Conservation (phyloP, 1,284 basidiomycete genomes). For the Sporisorium sorghi region DNA sequence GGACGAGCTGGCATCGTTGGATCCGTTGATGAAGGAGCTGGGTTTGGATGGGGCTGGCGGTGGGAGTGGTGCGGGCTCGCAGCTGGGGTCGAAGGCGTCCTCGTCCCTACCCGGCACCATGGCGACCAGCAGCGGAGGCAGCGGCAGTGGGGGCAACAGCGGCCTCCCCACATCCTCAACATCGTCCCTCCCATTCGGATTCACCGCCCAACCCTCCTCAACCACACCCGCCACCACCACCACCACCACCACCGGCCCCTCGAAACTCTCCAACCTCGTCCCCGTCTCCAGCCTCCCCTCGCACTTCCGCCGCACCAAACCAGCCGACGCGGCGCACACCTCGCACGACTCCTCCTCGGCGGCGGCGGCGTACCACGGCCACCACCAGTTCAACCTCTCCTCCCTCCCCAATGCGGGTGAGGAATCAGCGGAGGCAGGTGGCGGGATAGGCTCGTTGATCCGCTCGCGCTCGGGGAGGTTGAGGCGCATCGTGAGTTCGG, state of each 20-base stretch:
- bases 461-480: constrained; percentile 21
- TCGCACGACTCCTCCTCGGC: constrained; percentile 11
- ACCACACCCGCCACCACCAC: background rate
- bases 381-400: constrained; percentile 38
- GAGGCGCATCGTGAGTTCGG: constrained; percentile 2
- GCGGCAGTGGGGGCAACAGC: background rate
- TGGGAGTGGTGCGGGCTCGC: background rate
- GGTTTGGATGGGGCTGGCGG: constrained; percentile 10
- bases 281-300: constrained; percentile 9
- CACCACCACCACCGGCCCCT: background rate
- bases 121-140: background rate
- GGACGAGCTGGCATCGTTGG: constrained; percentile 51
- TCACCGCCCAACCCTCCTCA: constrained; percentile 4
- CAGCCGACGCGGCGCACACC: background rate
- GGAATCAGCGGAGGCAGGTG: background rate
- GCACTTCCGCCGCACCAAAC: constrained; percentile 18
- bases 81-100: background rate
- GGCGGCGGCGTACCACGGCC: constrained; percentile 13
- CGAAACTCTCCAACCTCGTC: constrained; percentile 4
- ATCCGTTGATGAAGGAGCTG: constrained; percentile 46
- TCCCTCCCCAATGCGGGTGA: background rate
- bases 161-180: constrained; percentile 25
- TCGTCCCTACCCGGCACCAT: background rate
- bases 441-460: constrained; percentile 1
- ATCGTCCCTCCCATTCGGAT: constrained; percentile 19